Percentiles rank a stretch among this genome's conserved stretches.
phyloP scores from a whole-genome alignment of 176 grass and related monocot species.

The Chloris gayana region DNA sequence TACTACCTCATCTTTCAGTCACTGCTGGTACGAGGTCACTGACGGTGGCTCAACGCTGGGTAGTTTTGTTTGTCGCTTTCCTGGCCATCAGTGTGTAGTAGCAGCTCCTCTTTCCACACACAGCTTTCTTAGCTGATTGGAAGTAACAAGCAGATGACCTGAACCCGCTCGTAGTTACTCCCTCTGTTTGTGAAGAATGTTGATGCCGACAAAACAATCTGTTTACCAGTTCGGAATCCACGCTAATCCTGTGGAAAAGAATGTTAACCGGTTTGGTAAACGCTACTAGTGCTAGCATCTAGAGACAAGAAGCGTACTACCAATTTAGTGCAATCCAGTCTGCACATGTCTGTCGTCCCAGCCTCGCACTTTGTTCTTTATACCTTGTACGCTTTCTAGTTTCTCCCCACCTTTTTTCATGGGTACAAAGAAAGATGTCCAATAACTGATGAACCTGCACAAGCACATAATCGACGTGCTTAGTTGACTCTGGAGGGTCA shows the following conservation, averaged over 20 bases:
- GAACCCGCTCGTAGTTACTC: neutral
- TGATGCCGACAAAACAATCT: neutral
- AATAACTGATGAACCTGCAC: neutral
- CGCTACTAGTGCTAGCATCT: neutral
- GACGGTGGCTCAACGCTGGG: neutral
- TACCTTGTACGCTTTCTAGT: neutral
- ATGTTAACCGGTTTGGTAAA: neutral
- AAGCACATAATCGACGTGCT: neutral
- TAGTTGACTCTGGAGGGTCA: slow-evolving; percentile 3
- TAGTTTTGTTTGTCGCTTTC: neutral
- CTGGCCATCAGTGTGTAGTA: neutral
- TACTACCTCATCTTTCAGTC: neutral
- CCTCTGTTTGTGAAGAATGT: neutral
- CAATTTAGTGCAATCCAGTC: neutral
- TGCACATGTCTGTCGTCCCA: slow-evolving; percentile 8
- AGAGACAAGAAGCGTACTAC: neutral
- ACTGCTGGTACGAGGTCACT: neutral
- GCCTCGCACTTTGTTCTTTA: neutral
- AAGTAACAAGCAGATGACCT: slow-evolving; percentile 3
- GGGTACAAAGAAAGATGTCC: slow-evolving; percentile 7
- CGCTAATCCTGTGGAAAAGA: neutral
- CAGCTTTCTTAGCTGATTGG: slow-evolving; percentile 16
- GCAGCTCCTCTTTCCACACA: neutral
- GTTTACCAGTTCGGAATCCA: neutral
- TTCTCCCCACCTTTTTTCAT: slow-evolving; percentile 5